These are phyloP conservation scores for Hebeloma cylindrosporum DNA, from an alignment of 768 basidiomycete genomes.

Conservation along the genomic window DNA sequence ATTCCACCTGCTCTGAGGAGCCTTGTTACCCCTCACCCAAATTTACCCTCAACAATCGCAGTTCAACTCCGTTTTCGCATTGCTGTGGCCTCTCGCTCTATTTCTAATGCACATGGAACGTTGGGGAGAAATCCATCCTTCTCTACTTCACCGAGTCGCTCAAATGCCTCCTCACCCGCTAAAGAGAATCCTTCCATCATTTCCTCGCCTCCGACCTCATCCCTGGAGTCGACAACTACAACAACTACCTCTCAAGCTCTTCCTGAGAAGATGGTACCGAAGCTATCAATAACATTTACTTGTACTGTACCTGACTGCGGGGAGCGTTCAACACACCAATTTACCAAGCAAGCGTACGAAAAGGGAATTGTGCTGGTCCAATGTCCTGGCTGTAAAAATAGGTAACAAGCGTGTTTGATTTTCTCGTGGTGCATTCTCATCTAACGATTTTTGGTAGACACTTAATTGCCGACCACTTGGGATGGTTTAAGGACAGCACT, in stretches of 20 bases:
- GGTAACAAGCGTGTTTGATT: constrained; percentile 59
- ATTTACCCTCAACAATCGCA: constrained; percentile 32
- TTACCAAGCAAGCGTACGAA: constrained; percentile 82
- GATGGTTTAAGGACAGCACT: constrained; percentile 88
- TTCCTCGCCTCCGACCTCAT: constrained; percentile 6
- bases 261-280: constrained; percentile 52
- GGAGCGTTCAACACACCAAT: constrained; percentile 82
- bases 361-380: constrained; percentile 87
- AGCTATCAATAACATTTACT: constrained; percentile 78
- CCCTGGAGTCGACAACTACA: constrained; percentile 13
- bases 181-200: background rate
- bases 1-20: constrained; percentile 45
- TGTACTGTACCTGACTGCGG: constrained; percentile 77
- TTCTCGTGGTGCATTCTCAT: constrained; percentile 2
- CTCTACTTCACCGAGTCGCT: constrained; percentile 11
- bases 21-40: constrained; percentile 35
- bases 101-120: background rate
- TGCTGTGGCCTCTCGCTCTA: constrained; percentile 21
- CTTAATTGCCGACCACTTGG: constrained; percentile 86
- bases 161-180: constrained; percentile 9
- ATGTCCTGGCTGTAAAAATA: constrained; percentile 87
- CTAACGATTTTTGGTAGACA: constrained; percentile 46
- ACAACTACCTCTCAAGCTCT: constrained; percentile 31
- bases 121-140: constrained; percentile 10
- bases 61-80: constrained; percentile 37